phyloP scores from a whole-genome alignment of 1,139 yeast genomes.

The Yamadazyma diospyri region DNA sequence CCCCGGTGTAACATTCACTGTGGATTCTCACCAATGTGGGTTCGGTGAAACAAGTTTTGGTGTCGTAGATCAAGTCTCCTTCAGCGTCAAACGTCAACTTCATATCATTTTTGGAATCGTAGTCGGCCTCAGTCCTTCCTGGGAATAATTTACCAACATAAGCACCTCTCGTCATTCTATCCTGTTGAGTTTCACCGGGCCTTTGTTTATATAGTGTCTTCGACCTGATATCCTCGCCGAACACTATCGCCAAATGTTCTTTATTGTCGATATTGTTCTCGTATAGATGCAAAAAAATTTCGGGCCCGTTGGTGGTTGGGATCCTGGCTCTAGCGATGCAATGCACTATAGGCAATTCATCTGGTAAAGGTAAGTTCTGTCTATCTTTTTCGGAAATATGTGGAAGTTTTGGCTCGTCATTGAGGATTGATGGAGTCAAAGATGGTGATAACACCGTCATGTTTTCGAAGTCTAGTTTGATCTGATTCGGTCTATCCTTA shows the following conservation, averaged over 20 bases:
- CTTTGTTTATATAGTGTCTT: slow-evolving; percentile 61
- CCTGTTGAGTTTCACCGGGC: slow-evolving; percentile 77
- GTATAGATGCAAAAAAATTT: slow-evolving; percentile 86
- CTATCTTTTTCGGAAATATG: slow-evolving; percentile 21
- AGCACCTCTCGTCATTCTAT: slow-evolving; percentile 96
- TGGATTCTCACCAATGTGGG: slow-evolving; percentile 73
- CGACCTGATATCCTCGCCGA: slow-evolving; percentile 88
- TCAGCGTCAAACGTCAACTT: slow-evolving; percentile 41
- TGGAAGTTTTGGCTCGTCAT: slow-evolving; percentile 16
- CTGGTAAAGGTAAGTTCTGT: slow-evolving; percentile 25
- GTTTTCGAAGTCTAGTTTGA: slow-evolving; percentile 19
- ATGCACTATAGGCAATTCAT: slow-evolving; percentile 59
- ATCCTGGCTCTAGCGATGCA: slow-evolving; percentile 92
- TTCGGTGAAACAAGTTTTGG: slow-evolving; percentile 33
- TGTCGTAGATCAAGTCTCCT: slow-evolving; percentile 50
- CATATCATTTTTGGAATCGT: slow-evolving; percentile 43
- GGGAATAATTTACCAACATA: slow-evolving; percentile 87
- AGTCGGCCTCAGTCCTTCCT: slow-evolving; percentile 70
- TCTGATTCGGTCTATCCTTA: too few species aligned
- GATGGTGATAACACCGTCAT: slow-evolving; percentile 38
- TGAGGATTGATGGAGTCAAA: slow-evolving; percentile 25
- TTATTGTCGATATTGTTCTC: slow-evolving; percentile 81
- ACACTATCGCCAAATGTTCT: slow-evolving; percentile 95
- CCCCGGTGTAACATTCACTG: slow-evolving; percentile 98
- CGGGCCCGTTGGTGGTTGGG: slow-evolving; percentile 92